Base-by-base conservation (phyloP, 129 eudicot genomes). In the Centella asiatica region DNA sequence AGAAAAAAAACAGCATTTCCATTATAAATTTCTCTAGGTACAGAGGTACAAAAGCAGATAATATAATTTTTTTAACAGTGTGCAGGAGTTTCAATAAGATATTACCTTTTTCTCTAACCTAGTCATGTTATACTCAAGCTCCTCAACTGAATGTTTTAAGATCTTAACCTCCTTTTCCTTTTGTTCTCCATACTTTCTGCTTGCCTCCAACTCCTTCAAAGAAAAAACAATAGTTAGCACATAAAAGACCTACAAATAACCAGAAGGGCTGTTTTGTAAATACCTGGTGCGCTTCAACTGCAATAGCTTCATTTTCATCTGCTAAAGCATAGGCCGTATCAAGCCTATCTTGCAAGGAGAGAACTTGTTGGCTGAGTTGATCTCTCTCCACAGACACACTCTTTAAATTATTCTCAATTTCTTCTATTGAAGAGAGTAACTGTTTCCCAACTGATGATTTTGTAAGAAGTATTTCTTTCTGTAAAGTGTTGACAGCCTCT, bases 141-240 rank as follows among this genome's bases (percentile, higher is more conserved):
- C 96, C 73, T 85, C 84, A 45, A 88, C 83, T 17, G 89, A 84
- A 64, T 66, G 75, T 71, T 88, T 93, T 60, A 88, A 74, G 74
- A 88, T 81, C 75, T 81, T 84, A 55, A 88, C 89, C 78, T 88
- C 96, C 81, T 84, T 94, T 70, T 88, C 96, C 76, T 85, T 88
- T 62, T 88, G 85, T 72, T 84, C 87, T 40, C 87, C 86, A 62
- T 82, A 77, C 44, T 77, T 50, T 67, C 77, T 88, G 74, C 87
- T 81, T 42, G 83, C 81, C 57, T 79, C 89, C 39, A 83, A 80
- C 75, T 77, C 89, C 96, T 88, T 74, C n/a, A 74, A 70, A 64
- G 39, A 40, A 60, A 33, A 42, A 18, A 6, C 34, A 40, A 56
- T n/a, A 14, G 12, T 32, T 56, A 56, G 10, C 8, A 32, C 20